Conservation (phyloP, 352 stramenopile genomes). For the Globisporangium okanoganense region DNA sequence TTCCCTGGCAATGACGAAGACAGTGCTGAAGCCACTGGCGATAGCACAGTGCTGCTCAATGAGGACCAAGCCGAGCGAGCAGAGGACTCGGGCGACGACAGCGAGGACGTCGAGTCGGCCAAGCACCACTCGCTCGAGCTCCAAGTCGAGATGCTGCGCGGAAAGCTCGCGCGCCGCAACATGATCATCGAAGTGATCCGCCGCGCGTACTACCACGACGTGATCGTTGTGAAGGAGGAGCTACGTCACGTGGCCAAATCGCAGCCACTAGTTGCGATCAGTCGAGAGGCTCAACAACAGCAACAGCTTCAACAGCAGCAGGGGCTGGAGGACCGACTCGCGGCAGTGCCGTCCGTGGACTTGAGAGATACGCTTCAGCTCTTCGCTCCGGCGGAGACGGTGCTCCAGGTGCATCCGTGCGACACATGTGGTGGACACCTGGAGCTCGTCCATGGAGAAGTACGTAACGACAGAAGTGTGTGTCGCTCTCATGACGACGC, state of each 20-base stretch:
- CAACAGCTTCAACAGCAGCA: neutral
- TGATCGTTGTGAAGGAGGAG: constrained; percentile 83
- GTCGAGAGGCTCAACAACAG: constrained; percentile 3
- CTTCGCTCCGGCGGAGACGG: constrained; percentile 70
- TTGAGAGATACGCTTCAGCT: constrained; percentile 60
- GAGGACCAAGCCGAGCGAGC: neutral
- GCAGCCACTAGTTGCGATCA: neutral
- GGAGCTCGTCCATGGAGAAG: constrained; percentile 77
- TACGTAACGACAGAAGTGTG: constrained; percentile 12
- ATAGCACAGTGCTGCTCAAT: neutral
- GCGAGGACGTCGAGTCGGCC: constrained; percentile 28
- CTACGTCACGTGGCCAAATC: constrained; percentile 34
- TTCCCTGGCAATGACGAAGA: neutral
- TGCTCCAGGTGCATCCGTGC: constrained; percentile 72
- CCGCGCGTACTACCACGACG: constrained; percentile 75
- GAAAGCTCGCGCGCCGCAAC: constrained; percentile 65
- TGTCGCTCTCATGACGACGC: neutral
- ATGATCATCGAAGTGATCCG: constrained; percentile 72
- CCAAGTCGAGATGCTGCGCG: constrained; percentile 64
- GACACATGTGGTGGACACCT: constrained; percentile 66
- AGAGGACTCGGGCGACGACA: constrained; percentile 18
- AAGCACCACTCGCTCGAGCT: constrained; percentile 32
- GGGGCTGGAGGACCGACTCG: constrained; percentile 34
- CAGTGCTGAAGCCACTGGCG: neutral
- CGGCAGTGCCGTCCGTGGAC: constrained; percentile 66